Evolutionary conservation across 306 rosid species (phyloP), one percentile per base, ranked within the genome.

Genomic region (Cicer pinnatifidum): DNA sequence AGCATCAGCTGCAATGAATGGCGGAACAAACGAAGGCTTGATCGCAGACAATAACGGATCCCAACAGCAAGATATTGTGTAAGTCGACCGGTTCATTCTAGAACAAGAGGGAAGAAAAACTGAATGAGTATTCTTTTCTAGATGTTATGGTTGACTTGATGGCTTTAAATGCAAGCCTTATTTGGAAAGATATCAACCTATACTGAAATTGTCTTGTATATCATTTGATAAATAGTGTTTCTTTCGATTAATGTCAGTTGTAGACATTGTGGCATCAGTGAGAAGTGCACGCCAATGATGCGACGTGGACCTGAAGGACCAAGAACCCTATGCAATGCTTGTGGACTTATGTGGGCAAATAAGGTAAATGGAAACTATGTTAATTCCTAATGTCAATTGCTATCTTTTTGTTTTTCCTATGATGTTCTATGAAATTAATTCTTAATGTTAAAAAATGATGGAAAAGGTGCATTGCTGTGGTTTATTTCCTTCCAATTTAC

Each of bases 261-360:
- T 73, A 81, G 85, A 76, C 96, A 90, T 68, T 90, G 96, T 85
- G 91, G 96, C 73, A 88, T 53, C 40, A 85, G 84, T 65, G 91
- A 86, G 83, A 90, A 88, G 77, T 75, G 78, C 72, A 90, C 96
- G 6, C 96, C 92, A 58, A 88, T 88, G 90, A 90, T 90, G 96
- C 84, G 96, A 35, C 92, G 90, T 15, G 96, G 96, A 73, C 96
- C 96, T 60, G 89, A 87, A 79, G 96, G 96, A 64, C 96, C 96
- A 64, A 87, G 92, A 78, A 87, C 92, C 65, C 92, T 89, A 64
- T 89, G 96, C 89, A 87, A 88, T 56, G 96, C 96, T 77, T 90
- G 96, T 62, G 96, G 96, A 67, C 92, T 90, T 12, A 88, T 86
- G 89, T 90, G 96, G 96, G 96, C 96, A 82, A 90, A 88, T 77